Evolutionary conservation across 805 yeast genomes (phyloP), one percentile per base, ranked within the genome.

Genomic region (Ogataea pilisensis): DNA sequence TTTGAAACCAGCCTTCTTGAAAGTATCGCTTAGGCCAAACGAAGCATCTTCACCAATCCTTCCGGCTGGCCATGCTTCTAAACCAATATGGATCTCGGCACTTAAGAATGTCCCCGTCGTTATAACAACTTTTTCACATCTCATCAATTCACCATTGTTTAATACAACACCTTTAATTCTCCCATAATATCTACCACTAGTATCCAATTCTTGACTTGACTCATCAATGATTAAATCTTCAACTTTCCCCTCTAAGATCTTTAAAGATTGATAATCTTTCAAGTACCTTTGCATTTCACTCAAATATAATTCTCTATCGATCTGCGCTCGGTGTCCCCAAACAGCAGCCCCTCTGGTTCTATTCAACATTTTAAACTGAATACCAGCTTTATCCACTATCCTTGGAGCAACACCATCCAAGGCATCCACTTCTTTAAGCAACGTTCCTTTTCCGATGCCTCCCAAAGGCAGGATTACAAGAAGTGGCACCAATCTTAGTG

Each of bases 321-420:
- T 91, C 64, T 93, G 99, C 1, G 96, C 96, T 44, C 99, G 66
- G 7, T 96, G 97, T 0, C 99, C 98, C 87, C 97, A 95, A 2
- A 91, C 98, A 0, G 99, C 99, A 0, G 95, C 85, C 2, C 99
- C 99, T 49, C 88, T 76, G 2, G 95, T 83, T 34, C 82, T 72
- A 60, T 93, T 93, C 47, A 93, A 69, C 46, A 87, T 80, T 55
- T 87, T 88, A 64, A 82, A 93, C 60, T 90, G 96, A 24, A 90
- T 85, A 0, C 98, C 99, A 0, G 98, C 95, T 52, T 74, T 69
- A 64, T 93, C 99, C 2, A 93, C 89, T n/a, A 93, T 78, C 43
- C 76, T 69, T 0, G 90, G 80, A 4, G 95, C 80, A 1, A 91
- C 85, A 8, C 99, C 99, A 61, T 91, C 99, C 34, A 93, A 66